Percentiles rank a stretch among this genome's conserved stretches.
Evolutionary conservation across 2,329 filamentous ascomycete species (phyloP).

Genomic region (Stemphylium beticola): DNA sequence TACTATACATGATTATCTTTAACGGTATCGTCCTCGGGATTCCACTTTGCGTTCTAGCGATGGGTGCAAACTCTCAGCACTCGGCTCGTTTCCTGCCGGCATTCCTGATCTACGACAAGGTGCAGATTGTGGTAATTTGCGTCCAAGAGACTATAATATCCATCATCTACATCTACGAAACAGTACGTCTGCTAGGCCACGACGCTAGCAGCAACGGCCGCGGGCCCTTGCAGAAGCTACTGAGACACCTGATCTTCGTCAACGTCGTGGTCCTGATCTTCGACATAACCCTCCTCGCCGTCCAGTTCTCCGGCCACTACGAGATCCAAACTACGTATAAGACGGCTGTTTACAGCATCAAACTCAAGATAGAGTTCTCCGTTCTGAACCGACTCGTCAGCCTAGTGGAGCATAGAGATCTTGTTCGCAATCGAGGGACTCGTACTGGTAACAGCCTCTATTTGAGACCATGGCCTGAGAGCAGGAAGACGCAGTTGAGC

Average conservation of each 20-base stretch:
- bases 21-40: constrained; percentile 51
- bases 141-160: constrained; percentile 40
- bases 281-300: constrained; percentile 47
- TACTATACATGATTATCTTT: constrained; percentile 62
- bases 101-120: constrained; percentile 45
- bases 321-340: constrained; percentile 49
- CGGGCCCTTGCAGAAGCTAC: constrained; percentile 8
- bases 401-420: constrained; percentile 3
- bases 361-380: constrained; percentile 60
- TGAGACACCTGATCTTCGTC: constrained; percentile 40
- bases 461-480: neutral
- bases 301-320: constrained; percentile 48
- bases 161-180: constrained; percentile 23
- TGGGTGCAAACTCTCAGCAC: constrained; percentile 53
- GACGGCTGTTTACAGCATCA: constrained; percentile 50
- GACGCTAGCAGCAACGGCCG: constrained; percentile 7
- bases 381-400: constrained; percentile 51
- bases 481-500: neutral
- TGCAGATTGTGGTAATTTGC: constrained; percentile 46
- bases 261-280: constrained; percentile 49
- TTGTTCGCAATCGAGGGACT: neutral
- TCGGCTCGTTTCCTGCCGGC: constrained; percentile 32
- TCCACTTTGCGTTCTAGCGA: constrained; percentile 57
- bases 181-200: constrained; percentile 8
- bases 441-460: neutral